These are phyloP conservation scores for Lizonia empirigonia DNA, from an alignment of 2,329 filamentous ascomycete species.

Conservation along the genomic window DNA sequence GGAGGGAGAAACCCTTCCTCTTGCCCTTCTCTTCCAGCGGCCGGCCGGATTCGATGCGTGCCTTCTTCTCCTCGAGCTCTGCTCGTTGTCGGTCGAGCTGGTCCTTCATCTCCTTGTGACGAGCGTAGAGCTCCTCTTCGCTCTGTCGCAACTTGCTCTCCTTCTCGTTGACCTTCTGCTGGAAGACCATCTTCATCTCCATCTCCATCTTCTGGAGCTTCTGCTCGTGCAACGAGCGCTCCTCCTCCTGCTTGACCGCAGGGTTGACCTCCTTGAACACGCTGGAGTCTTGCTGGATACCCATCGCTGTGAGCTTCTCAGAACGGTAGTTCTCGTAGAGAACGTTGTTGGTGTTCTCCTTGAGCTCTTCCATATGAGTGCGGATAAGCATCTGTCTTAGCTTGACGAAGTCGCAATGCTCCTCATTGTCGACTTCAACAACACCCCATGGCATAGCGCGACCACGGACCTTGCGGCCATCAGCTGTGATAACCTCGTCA, in stretches of 20 bases:
- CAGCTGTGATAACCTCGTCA: constrained; percentile 85
- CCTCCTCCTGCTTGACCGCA: constrained; percentile 99
- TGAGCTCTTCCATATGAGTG: constrained; percentile 99
- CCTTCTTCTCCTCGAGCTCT: constrained; percentile 99
- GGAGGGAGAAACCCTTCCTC: constrained; percentile 99
- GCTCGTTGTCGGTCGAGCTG: constrained; percentile 92
- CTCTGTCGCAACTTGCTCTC: constrained; percentile 99
- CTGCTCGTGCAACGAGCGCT: constrained; percentile 96
- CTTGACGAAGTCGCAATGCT: constrained; percentile 99
- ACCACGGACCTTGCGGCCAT: constrained; percentile 94
- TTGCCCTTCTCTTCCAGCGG: constrained; percentile 97
- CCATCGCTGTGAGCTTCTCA: constrained; percentile 98
- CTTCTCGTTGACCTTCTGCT: constrained; percentile 99
- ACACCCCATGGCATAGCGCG: constrained; percentile 98
- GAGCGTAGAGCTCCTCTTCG: constrained; percentile 97
- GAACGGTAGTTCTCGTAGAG: constrained; percentile 99
- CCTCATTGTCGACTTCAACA: constrained; percentile 99
- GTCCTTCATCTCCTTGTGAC: constrained; percentile 99
- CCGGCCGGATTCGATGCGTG: constrained; percentile 89
- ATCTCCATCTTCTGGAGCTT: constrained; percentile 99
- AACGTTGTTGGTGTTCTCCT: constrained; percentile 99
- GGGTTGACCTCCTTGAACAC: constrained; percentile 99
- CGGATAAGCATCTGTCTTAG: constrained; percentile 99
- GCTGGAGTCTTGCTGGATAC: constrained; percentile 95
- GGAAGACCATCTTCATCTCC: constrained; percentile 99